Percentiles rank a stretch among this genome's conserved stretches.
Evolutionary conservation across 2,329 filamentous ascomycete genomes (phyloP).

Genomic region (Hypomyces perniciosus): DNA sequence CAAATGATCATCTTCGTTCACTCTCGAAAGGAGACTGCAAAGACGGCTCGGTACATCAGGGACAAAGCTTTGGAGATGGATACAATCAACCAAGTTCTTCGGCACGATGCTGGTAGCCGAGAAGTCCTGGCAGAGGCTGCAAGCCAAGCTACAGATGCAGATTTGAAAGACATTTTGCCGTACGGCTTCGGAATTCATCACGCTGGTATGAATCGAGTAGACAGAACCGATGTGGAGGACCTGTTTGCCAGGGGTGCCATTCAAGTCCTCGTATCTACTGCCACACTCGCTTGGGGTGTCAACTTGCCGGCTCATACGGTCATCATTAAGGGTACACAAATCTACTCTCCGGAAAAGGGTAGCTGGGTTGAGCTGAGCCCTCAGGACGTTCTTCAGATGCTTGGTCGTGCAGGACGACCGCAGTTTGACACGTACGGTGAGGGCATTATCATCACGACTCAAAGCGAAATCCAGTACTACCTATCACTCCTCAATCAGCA

Average conservation of each 20-base stretch:
- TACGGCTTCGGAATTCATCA: conserved; percentile 99
- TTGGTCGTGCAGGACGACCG: conserved; percentile 90
- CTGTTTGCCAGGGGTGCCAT: conserved; percentile 87
- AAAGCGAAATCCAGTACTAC: conserved; percentile 94
- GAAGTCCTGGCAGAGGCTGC: conserved; percentile 84
- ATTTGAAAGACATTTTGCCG: conserved; percentile 88
- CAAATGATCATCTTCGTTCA: conserved; percentile 99
- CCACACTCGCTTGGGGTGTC: conserved; percentile 98
- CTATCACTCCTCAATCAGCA: conserved; percentile 95
- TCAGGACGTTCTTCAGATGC: conserved; percentile 97
- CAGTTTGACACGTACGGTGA: conserved; percentile 98
- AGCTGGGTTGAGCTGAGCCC: conserved; percentile 97
- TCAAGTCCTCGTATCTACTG: conserved; percentile 93
- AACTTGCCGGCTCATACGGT: conserved; percentile 97
- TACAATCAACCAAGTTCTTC: conserved; percentile 91
- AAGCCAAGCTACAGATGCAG: conserved; percentile 73
- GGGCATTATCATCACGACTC: conserved; percentile 96
- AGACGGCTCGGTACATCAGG: conserved; percentile 91
- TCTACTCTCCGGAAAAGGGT: conserved; percentile 97
- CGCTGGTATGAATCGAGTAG: conserved; percentile 92
- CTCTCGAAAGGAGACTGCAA: conserved; percentile 95
- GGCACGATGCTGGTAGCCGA: conserved; percentile 84
- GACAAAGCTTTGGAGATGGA: conserved; percentile 97
- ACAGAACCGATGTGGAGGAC: conserved; percentile 91
- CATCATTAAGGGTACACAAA: conserved; percentile 96